Evolutionary conservation across 106 monocot species (phyloP).

Genomic region (Platanthera guangdongensis): DNA sequence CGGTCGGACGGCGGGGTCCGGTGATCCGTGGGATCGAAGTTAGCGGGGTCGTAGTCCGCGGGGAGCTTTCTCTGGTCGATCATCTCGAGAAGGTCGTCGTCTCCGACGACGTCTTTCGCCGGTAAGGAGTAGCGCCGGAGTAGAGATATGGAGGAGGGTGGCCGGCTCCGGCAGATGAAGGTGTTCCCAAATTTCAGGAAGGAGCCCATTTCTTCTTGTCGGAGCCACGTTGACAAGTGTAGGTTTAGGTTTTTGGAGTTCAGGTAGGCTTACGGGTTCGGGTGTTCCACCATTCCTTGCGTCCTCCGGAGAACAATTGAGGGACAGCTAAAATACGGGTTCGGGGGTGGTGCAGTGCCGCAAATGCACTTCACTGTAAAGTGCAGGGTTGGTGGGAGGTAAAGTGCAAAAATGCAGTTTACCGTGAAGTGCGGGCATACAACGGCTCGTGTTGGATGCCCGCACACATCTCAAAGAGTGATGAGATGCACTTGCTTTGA

Average conservation of each 20-base stretch:
- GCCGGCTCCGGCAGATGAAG: background rate
- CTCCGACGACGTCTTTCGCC: background rate
- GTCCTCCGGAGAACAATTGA: too few species aligned
- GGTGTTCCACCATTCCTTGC: too few species aligned
- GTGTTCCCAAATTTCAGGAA: slow-evolving; percentile 20
- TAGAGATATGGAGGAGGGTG: background rate
- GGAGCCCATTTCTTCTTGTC: slow-evolving; percentile 14
- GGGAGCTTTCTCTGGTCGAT: slow-evolving; percentile 78
- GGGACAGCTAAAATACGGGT: too few species aligned
- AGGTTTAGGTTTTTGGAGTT: background rate
- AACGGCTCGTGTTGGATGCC: too few species aligned
- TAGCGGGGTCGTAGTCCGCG: slow-evolving; percentile 67
- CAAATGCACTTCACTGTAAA: too few species aligned
- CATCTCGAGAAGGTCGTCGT: slow-evolving; percentile 27
- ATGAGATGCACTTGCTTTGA: too few species aligned
- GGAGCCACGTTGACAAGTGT: background rate
- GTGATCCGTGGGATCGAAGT: slow-evolving; percentile 65
- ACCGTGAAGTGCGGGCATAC: too few species aligned
- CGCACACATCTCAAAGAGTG: too few species aligned
- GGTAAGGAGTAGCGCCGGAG: slow-evolving; percentile 11
- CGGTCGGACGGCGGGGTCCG: slow-evolving; percentile 60
- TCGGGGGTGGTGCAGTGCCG: too few species aligned
- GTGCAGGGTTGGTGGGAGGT: too few species aligned
- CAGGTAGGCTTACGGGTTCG: background rate
- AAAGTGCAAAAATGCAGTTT: too few species aligned